Evolutionary conservation across 2,329 filamentous ascomycete genomes (phyloP).

Genomic region (Pseudocercospora musae): DNA sequence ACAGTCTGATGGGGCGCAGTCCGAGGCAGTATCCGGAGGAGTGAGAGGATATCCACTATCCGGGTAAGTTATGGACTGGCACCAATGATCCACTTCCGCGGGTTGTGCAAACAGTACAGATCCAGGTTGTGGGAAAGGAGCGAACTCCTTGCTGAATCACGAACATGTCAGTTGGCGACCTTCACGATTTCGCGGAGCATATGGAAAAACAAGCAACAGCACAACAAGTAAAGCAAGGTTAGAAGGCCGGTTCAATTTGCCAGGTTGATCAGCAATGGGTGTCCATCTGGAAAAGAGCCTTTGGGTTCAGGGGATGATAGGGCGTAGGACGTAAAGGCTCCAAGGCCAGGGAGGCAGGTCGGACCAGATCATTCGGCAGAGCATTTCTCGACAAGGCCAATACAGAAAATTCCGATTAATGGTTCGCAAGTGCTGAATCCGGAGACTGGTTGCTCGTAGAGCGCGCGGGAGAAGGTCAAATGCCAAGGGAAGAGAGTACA

Average conservation of each 20-base stretch:
- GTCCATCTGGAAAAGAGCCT: not conserved
- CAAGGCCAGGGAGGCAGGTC: no score
- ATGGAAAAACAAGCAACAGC: not conserved
- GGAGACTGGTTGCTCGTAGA: not conserved
- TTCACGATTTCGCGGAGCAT: not conserved
- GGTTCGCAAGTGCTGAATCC: not conserved
- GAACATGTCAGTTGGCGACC: slow-evolving; percentile 27
- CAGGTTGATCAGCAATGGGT: not conserved
- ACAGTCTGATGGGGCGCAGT: slow-evolving; percentile 30
- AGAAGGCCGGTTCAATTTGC: not conserved
- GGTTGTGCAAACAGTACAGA: slow-evolving; percentile 32
- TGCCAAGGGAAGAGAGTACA: not conserved
- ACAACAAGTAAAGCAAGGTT: not conserved
- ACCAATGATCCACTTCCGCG: slow-evolving; percentile 32
- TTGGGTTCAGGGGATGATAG: not conserved
- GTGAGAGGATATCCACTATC: slow-evolving; percentile 27
- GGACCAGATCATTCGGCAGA: no score
- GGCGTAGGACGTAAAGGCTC: no score
- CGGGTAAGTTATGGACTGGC: slow-evolving; percentile 27
- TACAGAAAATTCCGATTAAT: not conserved
- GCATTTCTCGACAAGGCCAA: no score
- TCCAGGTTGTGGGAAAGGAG: slow-evolving; percentile 26
- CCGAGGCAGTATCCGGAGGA: slow-evolving; percentile 33
- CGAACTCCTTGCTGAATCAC: slow-evolving; percentile 29
- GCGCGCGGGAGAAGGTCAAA: not conserved